Conservation (phyloP, 768 basidiomycete genomes). For the Agrocybe praecox region DNA sequence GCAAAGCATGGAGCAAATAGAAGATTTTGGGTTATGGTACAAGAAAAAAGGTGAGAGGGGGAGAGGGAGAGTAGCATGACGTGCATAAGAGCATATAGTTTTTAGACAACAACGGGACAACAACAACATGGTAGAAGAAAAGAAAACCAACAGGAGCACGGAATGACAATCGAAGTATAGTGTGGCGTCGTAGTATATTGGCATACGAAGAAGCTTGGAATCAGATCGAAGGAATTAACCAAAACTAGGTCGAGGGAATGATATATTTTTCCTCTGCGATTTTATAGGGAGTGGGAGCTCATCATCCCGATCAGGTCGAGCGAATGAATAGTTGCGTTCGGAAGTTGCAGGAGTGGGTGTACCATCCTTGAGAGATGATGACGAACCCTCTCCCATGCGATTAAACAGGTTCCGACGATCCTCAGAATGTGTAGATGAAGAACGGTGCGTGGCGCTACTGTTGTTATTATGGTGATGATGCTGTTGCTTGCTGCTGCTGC, state of each 20-base stretch:
- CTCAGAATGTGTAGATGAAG: neutral
- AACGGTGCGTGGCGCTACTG: neutral
- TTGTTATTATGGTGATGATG: neutral
- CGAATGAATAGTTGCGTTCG: slow-evolving; percentile 8
- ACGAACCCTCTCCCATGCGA: neutral
- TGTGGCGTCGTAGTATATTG: neutral
- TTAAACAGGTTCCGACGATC: neutral
- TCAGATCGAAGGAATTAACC: slow-evolving; percentile 1
- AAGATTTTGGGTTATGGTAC: no score
- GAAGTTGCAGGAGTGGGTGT: slow-evolving; percentile 10
- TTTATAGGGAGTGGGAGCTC: slow-evolving; percentile 23
- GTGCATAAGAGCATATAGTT: no score
- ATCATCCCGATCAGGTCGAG: slow-evolving; percentile 11
- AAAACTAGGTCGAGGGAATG: slow-evolving; percentile 13
- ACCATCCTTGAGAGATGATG: neutral
- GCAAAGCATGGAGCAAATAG: no score
- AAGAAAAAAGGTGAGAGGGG: no score
- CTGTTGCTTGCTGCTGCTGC: neutral
- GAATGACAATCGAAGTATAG: neutral
- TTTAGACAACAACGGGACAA: no score
- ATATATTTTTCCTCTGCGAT: slow-evolving; percentile 23
- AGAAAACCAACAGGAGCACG: no score
- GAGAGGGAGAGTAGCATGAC: no score
- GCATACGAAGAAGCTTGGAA: neutral
- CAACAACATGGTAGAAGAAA: no score